Base-by-base conservation (phyloP, 2,329 filamentous ascomycete genomes). In the Xylaria polymorpha region DNA sequence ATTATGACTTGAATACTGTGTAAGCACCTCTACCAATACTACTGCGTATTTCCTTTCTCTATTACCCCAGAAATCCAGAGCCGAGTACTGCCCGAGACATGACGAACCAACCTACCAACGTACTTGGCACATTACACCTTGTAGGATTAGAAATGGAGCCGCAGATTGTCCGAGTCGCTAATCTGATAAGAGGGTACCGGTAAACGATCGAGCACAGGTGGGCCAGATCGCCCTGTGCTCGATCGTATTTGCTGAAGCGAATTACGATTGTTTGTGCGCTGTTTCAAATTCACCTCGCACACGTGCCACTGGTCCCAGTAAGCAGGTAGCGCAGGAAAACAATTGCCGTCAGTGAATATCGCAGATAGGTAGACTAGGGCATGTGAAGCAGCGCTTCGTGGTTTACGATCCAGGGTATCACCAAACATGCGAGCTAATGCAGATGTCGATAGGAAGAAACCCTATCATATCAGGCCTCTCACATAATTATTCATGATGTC, bases 351-450 rank as follows among this genome's bases (percentile, higher is more conserved):
- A 56, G 43, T 18, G 50, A 50, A 55, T 64, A 72, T 66, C 61
- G 64, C 63, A 57, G 67, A 67, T 70, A 63, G 67, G 66, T 70
- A 63, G 61, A 68, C 51, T 39, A 41, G 62, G 62, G 61, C n/a
- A 43, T 32, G 68, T 64, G 53, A 68, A 65, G 66, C 66, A 69
- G 69, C 71, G 72, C 69, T 71, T 62, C 41, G 70, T 73, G 66
- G 57, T 71, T 67, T 67, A 53, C n/a, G 68, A 70, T 29, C 63
- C 56, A 32, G 29, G 62, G 65, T 71, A 67, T 67, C 61, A 61
- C 67, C 62, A 65, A 53, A 55, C 67, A 53, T 67, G n/a, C 67
- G 53, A 73, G 56, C 69, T 66, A 62, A 70, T 29, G 10, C 32
- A 29, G 15, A 20, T 10, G 35, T 59, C 12, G n/a, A 18, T 10